Evolutionary conservation across 768 basidiomycete genomes (phyloP), one percentile per base, ranked within the genome.

Genomic region (Mycena metata): DNA sequence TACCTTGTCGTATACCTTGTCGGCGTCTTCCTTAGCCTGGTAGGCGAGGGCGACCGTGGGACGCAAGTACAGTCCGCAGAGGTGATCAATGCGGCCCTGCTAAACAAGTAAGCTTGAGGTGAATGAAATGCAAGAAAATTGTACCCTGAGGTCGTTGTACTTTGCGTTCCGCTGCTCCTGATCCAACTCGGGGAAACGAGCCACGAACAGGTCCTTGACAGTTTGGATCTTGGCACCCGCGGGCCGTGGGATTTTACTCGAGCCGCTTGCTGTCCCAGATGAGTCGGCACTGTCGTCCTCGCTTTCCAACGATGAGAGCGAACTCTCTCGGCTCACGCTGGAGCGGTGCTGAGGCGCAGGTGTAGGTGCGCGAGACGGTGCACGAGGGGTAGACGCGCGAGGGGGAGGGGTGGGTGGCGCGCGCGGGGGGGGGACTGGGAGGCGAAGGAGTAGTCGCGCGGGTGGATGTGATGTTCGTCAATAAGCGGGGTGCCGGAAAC

Each of bases 391-490:
- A 36, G 36, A 35, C 26, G 54, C 54, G 36, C 54, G 50, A 33
- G 19, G 54, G 30, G 30, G 30, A 30, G 30, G 30, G 30, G 30
- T 30, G 30, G 30, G 30, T 30, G 30, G 30, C 30, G 30, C 30
- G 30, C 30, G 15, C 7, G 36, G 12, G 21, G 19, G n/a, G 5
- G 51, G 7, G 51, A 36, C 19, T 33, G 15, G 51, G 19, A 36
- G 33, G 17, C 8, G 51, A 17, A 54, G 51, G 51, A 36, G 56
- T 26, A 30, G 60, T 30, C 13, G 16, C 41, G 6, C 30, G 23
- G 36, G 49, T 41, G 60, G 51, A 62, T 24, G 36, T 39, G 23
- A 52, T 42, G 60, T 62, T n/a, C 17, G 23, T n/a, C 16, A 62
- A 49, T 5, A 52, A 17, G 50, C 49, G 49, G 10, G 60, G 60